Evolutionary conservation across 1,284 basidiomycete genomes (phyloP).

Genomic region (Ustilago bromivora): DNA sequence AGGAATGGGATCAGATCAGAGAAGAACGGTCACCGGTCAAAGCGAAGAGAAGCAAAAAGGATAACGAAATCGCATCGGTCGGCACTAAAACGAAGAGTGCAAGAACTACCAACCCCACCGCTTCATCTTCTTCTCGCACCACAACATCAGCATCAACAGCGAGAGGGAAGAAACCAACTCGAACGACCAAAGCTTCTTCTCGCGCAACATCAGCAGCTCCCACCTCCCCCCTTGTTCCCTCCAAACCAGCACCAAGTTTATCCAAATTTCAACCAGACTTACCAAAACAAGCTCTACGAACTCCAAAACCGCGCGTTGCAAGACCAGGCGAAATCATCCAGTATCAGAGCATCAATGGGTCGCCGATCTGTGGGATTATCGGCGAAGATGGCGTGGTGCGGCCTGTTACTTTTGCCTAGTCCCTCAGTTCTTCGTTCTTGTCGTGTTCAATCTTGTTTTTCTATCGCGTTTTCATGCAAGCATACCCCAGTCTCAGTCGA

Average conservation of each 20-base stretch:
- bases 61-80: constrained; percentile 12
- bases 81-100: constrained; percentile 13
- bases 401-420: constrained; percentile 33
- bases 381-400: constrained; percentile 45
- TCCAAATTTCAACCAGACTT: constrained; percentile 41
- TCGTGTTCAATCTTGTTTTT: neutral
- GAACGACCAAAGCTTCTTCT: constrained; percentile 1
- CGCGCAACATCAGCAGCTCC: constrained; percentile 9
- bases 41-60: constrained; percentile 31
- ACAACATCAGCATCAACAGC: constrained; percentile 7
- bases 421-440: neutral
- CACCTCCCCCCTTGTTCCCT: constrained; percentile 9
- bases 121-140: constrained; percentile 8
- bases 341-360: constrained; percentile 54
- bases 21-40: constrained; percentile 30
- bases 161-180: constrained; percentile 14
- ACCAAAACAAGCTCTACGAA: constrained; percentile 30
- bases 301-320: constrained; percentile 45
- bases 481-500: constrained; percentile 17
- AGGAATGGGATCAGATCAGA: constrained; percentile 56
- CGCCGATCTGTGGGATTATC: constrained; percentile 57
- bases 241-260: constrained; percentile 37
- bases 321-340: constrained; percentile 52
- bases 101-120: constrained; percentile 20
- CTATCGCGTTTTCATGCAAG: constrained; percentile 3